Conservation (phyloP, 106 monocot species). For the Triglochin maritima region DNA sequence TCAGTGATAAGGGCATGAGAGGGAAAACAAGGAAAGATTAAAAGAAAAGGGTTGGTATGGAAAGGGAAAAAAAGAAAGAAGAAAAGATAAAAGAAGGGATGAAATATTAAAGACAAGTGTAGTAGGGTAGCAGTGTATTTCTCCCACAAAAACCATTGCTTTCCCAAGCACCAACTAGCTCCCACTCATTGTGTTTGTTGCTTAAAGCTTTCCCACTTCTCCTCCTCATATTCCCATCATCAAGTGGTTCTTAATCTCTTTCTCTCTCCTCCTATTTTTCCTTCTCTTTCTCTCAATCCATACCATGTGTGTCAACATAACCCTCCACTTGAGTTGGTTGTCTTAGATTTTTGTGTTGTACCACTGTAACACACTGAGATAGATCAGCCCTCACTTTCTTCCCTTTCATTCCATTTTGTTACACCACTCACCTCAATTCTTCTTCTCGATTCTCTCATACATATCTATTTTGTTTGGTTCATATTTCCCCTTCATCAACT, state of each 20-base stretch:
- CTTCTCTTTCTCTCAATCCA: background rate
- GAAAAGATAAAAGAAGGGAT: background rate
- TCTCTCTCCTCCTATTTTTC: background rate
- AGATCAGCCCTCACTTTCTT: background rate
- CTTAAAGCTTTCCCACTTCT: slow-evolving; percentile 25
- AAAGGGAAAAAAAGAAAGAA: background rate
- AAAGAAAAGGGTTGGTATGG: background rate
- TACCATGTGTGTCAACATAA: background rate
- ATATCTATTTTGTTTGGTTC: too few relatives aligned
- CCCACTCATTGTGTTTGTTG: slow-evolving; percentile 26
- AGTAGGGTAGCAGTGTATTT: background rate
- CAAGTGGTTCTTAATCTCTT: slow-evolving; percentile 12
- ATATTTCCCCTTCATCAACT: too few relatives aligned
- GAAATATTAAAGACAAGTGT: background rate
- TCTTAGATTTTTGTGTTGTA: background rate
- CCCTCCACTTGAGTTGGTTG: background rate
- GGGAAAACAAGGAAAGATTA: background rate
- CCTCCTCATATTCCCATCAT: slow-evolving; percentile 12
- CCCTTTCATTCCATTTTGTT: background rate
- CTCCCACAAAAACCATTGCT: slow-evolving; percentile 10
- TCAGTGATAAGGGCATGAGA: slow-evolving; percentile 1
- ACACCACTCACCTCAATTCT: background rate
- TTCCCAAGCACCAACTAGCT: slow-evolving; percentile 10
- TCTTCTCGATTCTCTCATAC: background rate
- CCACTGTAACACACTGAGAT: background rate